phyloP scores from a whole-genome alignment of 2,329 filamentous ascomycete genomes.

The Beauveria australis region DNA sequence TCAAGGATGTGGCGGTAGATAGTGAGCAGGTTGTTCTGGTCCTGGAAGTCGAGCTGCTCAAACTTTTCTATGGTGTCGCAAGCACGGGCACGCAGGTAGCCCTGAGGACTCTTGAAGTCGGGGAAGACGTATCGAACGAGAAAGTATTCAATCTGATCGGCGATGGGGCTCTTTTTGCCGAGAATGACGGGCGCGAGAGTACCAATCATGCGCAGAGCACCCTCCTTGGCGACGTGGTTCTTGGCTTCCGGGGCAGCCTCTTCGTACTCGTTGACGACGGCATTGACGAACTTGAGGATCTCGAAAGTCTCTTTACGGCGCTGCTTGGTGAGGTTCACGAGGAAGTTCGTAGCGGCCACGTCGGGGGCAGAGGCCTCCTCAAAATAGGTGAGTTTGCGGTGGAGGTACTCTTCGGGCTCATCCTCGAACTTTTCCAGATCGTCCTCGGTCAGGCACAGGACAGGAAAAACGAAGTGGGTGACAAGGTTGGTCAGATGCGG shows the following conservation, averaged over 20 bases:
- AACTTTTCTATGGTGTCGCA: constrained; percentile 99
- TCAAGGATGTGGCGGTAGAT: constrained; percentile 97
- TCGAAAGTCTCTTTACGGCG: constrained; percentile 94
- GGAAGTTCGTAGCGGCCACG: constrained; percentile 91
- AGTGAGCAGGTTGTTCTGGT: constrained; percentile 86
- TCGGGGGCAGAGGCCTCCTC: constrained; percentile 94
- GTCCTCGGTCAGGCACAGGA: constrained; percentile 84
- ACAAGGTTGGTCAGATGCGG: constrained; percentile 89
- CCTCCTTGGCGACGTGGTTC: constrained; percentile 92
- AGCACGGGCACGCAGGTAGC: constrained; percentile 86
- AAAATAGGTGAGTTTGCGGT: constrained; percentile 95
- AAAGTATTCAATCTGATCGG: constrained; percentile 96
- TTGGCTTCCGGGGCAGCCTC: constrained; percentile 76
- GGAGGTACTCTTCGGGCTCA: constrained; percentile 92
- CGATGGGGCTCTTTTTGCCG: constrained; percentile 96
- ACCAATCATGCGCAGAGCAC: constrained; percentile 92
- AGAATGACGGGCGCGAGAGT: constrained; percentile 89
- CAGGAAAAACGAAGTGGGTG: constrained; percentile 90
- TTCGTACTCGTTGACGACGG: constrained; percentile 90
- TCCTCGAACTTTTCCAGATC: constrained; percentile 91
- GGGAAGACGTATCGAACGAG: constrained; percentile 97
- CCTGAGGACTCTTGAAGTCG: constrained; percentile 87
- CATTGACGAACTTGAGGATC: constrained; percentile 90
- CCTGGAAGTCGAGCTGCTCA: constrained; percentile 93
- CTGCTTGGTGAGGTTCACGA: constrained; percentile 88